Evolutionary conservation across 2,329 filamentous ascomycete species (phyloP), one percentile per base, ranked within the genome.

Genomic region (Fusarium pininemorale): DNA sequence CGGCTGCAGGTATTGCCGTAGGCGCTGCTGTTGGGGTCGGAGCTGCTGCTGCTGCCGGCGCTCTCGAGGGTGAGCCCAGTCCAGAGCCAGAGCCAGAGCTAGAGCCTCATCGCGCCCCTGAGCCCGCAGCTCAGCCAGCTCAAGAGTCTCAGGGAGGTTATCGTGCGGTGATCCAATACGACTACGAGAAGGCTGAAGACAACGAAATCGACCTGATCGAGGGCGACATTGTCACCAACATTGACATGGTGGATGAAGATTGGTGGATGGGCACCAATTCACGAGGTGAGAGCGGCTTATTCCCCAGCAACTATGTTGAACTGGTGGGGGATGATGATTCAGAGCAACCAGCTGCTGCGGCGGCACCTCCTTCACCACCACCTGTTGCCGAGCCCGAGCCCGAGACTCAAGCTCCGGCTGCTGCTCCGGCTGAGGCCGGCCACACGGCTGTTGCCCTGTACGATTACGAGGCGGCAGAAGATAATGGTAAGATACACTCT

Each of bases 201-300:
- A 99, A 99, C 79, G 96, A 99, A 84, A 90, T 99, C 65, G 95
- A 98, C 75, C 88, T 99, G 24, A 88, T 90, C 32, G 96, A 99
- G 83, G 95, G 95, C 72, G 94, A 98, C 78, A 90, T 92, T 73
- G 92, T 99, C 42, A 95, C 90, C 30, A 92, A 98, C 80, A 98
- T 99, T 78, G 94, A 98, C 72, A 97, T 97, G 93, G 94, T 99
- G 5, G 96, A 98, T 77, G 93, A 97, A 58, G 96, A 99, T 81
- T 99, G 96, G 96, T 99, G 96, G 96, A 93, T 98, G 89, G 96
- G 97, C 48, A 94, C 93, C 75, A 99, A 98, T 85, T 85, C 88
- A 28, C 88, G 87, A 70, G 96, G 96, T 77, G 94, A 98, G 82
- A 92, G 88, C 66, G 96, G 96, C 54, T 87, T 99, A 41, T 98